These are phyloP conservation scores for Mollisia scopiformis DNA, from an alignment of 2,329 filamentous ascomycete genomes.

Conservation along the genomic window DNA sequence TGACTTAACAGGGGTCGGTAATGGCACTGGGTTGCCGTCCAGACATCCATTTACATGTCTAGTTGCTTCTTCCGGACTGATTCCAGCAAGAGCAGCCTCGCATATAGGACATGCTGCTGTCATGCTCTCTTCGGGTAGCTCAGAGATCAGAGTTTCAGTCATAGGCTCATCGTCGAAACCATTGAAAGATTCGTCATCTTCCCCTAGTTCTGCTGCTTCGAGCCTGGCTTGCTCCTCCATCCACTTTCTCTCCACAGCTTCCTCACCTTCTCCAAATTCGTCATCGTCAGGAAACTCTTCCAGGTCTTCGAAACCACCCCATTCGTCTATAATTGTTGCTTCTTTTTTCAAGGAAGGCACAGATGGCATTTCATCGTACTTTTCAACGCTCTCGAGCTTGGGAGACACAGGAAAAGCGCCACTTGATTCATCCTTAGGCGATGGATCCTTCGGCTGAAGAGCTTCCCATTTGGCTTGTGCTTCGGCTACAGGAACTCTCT, in stretches of 20 bases:
- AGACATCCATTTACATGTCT: constrained; percentile 92
- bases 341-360: constrained; percentile 51
- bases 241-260: constrained; percentile 67
- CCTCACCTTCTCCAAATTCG: constrained; percentile 55
- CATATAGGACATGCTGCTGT: constrained; percentile 74
- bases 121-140: constrained; percentile 19
- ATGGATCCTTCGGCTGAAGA: constrained; percentile 26
- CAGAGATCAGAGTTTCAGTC: neutral
- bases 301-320: constrained; percentile 58
- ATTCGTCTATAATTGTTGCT: constrained; percentile 52
- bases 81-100: constrained; percentile 60
- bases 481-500: constrained; percentile 26
- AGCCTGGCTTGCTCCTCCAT: constrained; percentile 76
- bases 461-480: constrained; percentile 36
- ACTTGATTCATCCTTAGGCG: constrained; percentile 5
- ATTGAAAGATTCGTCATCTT: constrained; percentile 35
- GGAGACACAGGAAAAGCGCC: constrained; percentile 8
- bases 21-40: constrained; percentile 73
- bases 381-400: constrained; percentile 6
- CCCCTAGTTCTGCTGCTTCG: constrained; percentile 56
- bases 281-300: constrained; percentile 56
- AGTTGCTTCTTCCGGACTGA: constrained; percentile 69
- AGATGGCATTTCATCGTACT: constrained; percentile 16
- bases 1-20: constrained; percentile 41
- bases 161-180: constrained; percentile 24